phyloP scores from a whole-genome alignment of 164 flowering plant genomes.

The Magnolia officinalis region DNA sequence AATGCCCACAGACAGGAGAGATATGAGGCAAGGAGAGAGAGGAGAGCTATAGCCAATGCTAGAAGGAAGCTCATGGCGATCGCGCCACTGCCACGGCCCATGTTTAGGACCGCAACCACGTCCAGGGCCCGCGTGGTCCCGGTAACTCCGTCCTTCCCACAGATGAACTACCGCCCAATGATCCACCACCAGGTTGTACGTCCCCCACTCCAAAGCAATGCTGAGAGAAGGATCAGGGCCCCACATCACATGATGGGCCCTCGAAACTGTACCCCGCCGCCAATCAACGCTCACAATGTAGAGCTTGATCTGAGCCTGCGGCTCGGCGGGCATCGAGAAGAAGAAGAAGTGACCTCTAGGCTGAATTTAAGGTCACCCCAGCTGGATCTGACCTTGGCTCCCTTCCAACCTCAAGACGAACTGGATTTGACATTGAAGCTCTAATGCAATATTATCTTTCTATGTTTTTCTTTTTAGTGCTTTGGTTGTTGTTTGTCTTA shows the following conservation, averaged over 20 bases:
- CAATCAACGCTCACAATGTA: neutral
- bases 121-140: neutral
- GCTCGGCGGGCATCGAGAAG: neutral
- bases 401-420: neutral
- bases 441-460: neutral
- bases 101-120: neutral
- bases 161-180: neutral
- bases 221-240: neutral
- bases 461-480: neutral
- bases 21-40: constrained; percentile 4
- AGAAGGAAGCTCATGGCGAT: neutral
- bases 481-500: neutral
- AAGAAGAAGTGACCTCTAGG: neutral
- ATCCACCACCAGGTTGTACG: neutral
- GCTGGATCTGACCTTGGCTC: neutral
- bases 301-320: neutral
- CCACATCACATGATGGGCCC: neutral
- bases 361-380: neutral
- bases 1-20: constrained; percentile 5
- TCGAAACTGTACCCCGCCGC: neutral
- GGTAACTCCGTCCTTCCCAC: neutral
- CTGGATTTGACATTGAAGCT: neutral
- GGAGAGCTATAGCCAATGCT: neutral
- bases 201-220: neutral
- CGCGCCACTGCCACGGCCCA: neutral